Base-by-base conservation (phyloP, 495 filamentous ascomycete species). In the Platismatia glauca region DNA sequence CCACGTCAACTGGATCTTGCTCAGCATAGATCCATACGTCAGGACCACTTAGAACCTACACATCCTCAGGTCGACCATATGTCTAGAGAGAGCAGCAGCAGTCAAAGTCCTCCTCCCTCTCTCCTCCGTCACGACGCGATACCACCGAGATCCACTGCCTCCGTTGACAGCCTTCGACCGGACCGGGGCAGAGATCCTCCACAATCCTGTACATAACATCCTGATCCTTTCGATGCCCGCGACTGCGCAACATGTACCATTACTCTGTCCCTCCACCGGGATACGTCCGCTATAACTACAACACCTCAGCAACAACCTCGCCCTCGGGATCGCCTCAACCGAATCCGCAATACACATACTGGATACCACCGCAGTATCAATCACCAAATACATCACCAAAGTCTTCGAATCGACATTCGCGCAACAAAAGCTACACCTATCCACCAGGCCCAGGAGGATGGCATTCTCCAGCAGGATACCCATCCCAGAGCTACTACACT, bases 221-320 rank as follows among this genome's bases (percentile, higher is more conserved):
- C 29, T 52, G 33, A 63, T 18, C 59, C 57, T 59, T 33, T 53
- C 50, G 57, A 62, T 67, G 67, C 62, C 64, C 61, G 66, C 64
- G 67, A 66, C 44, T 60, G 6, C 15, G 16, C 46, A 70, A 63
- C 44, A 82, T 82, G 79, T 81, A 81, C 72, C 79, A 80, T 68
- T 79, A 81, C 64, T 71, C 77, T 59, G 72, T 68, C 69, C 78
- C 77, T 69, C 76, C 76, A 38, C 71, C 70, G 43, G 79, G 78
- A 71, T 81, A 79, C 76, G 71, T 75, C 61, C 69, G 72, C 65
- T 79, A 74, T 74, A 75, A 78, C 67, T 81, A 78, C 73, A 76
- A 73, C 20, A 78, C 76, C 55, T 79, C 79, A 41, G 77, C 79
- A 31, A 76, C 78, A 24, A 79, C 77, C 37, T 82, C 79, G 53